Evolutionary conservation across 768 basidiomycete genomes (phyloP).

Genomic region (Tylopilus felleus): DNA sequence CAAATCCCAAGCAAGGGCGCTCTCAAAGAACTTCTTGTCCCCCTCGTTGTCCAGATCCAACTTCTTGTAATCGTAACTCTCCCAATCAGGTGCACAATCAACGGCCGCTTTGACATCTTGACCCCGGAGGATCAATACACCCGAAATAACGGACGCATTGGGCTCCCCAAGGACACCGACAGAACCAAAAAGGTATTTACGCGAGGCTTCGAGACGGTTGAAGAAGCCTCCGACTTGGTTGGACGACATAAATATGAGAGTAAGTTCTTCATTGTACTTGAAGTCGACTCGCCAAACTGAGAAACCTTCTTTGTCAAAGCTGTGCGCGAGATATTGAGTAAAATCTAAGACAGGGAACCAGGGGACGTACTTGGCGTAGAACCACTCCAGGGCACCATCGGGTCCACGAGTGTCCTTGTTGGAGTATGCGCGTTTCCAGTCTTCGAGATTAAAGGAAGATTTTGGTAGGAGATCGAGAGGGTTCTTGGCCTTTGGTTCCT

Average conservation of each 20-base stretch:
- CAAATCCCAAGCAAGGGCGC: slow-evolving; percentile 90
- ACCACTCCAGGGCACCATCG: slow-evolving; percentile 86
- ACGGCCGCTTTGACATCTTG: slow-evolving; percentile 68
- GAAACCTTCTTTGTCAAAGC: slow-evolving; percentile 87
- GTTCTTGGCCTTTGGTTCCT: slow-evolving; percentile 91
- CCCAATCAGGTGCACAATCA: slow-evolving; percentile 85
- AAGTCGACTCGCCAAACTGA: slow-evolving; percentile 91
- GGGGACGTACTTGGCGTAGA: slow-evolving; percentile 80
- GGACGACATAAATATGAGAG: slow-evolving; percentile 88
- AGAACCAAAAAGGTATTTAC: slow-evolving; percentile 95
- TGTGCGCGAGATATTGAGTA: slow-evolving; percentile 29
- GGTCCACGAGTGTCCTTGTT: slow-evolving; percentile 94
- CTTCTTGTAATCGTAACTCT: slow-evolving; percentile 78
- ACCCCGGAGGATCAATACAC: slow-evolving; percentile 81
- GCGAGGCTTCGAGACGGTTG: slow-evolving; percentile 95
- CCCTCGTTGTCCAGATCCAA: slow-evolving; percentile 69
- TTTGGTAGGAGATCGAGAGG: slow-evolving; percentile 91
- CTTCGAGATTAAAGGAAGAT: slow-evolving; percentile 84
- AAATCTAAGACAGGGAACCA: not conserved
- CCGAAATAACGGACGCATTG: slow-evolving; percentile 79
- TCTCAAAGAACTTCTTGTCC: slow-evolving; percentile 91
- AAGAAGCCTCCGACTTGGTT: slow-evolving; percentile 96
- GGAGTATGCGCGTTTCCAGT: slow-evolving; percentile 98
- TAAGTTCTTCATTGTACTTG: slow-evolving; percentile 95
- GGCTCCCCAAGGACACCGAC: slow-evolving; percentile 82